Base-by-base conservation (phyloP, 805 yeast genomes). In the Jamesozyma jinghongensis region DNA sequence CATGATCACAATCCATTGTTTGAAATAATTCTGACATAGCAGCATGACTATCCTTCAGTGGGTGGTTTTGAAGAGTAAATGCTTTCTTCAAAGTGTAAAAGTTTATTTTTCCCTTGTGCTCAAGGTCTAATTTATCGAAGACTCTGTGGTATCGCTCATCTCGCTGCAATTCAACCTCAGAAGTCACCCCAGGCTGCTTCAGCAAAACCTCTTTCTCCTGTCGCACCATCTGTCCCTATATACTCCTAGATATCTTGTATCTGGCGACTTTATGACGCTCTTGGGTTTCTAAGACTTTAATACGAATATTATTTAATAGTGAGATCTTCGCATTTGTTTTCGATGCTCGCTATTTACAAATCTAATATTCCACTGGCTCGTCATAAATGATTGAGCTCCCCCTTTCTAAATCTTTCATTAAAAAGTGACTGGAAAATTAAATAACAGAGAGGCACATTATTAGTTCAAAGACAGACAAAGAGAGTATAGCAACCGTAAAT, bases 1-100 rank as follows among this genome's bases (percentile, higher is more conserved):
- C 86, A 12, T 71, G 61, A 44, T 78, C 72, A 28, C 69, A 57
- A 54, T 79, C 85, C 52, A 84, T 72, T 1, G 79, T 68, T 32
- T 67, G 60, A 59, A 81, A 81, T 3, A 83, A 64, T 40, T 69
- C 69, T 33, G 64, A 63, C 34, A 81, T 70, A 27, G 86, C 77
- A 38, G 71, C 77, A 4, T 74, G 73, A 19, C 77, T 75, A 42
- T 75, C 68, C 37, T 74, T 74, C 18, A 83, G 63, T 1, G 90
- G 94, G 57, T 83, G 87, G 41, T 79, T 70, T 30, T 71, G 59
- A 59, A 38, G 54, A 51, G 57, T 58, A 36, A 70, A 68, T 0
- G 74, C 75, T 39, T 53, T 45, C 11, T 53, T 51, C 29, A 72
- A 51, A 5, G 67, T 59, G 11, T 55, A 57, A 10, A 59, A 53